A percentile compares a stretch with the other conserved stretches of the same genome.
Evolutionary conservation across 1,284 basidiomycete genomes (phyloP).

Genomic region (Limonomyces culmigenus): DNA sequence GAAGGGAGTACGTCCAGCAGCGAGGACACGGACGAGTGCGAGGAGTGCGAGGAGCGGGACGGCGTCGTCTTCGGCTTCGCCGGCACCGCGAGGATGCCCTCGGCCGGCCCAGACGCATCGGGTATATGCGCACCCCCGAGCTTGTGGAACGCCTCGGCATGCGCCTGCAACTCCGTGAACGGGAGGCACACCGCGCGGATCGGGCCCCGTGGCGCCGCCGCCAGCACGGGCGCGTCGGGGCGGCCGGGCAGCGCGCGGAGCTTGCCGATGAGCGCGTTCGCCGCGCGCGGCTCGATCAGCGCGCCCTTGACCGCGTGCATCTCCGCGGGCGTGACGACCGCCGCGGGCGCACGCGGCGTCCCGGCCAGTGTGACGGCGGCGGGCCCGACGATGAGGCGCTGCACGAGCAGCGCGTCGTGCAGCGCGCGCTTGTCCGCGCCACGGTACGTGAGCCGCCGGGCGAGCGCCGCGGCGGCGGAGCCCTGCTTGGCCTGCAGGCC

Average conservation of each 20-base stretch:
- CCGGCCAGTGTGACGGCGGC: conserved; percentile 17
- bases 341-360: conserved; percentile 17
- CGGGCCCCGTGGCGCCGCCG: conserved; percentile 21
- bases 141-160: conserved; percentile 36
- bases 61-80: neutral
- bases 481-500: conserved; percentile 23
- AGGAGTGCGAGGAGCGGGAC: neutral
- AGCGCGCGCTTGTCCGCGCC: conserved; percentile 39
- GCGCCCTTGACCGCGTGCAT: conserved; percentile 54
- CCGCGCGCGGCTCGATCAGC: conserved; percentile 45
- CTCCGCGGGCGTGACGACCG: conserved; percentile 26
- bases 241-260: conserved; percentile 36
- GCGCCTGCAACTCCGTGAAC: conserved; percentile 39
- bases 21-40: conserved; percentile 3
- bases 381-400: conserved; percentile 50
- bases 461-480: conserved; percentile 15
- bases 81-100: conserved; percentile 3
- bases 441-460: conserved; percentile 18
- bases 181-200: conserved; percentile 62
- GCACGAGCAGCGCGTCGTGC: too few relatives aligned
- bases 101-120: neutral
- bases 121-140: conserved; percentile 1
- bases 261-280: conserved; percentile 52
- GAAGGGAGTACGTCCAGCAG: conserved; percentile 14
- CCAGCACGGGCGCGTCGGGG: conserved; percentile 12